These are phyloP conservation scores for Aspergillus avenaceus DNA, from an alignment of 495 filamentous ascomycete genomes.

Conservation along the genomic window DNA sequence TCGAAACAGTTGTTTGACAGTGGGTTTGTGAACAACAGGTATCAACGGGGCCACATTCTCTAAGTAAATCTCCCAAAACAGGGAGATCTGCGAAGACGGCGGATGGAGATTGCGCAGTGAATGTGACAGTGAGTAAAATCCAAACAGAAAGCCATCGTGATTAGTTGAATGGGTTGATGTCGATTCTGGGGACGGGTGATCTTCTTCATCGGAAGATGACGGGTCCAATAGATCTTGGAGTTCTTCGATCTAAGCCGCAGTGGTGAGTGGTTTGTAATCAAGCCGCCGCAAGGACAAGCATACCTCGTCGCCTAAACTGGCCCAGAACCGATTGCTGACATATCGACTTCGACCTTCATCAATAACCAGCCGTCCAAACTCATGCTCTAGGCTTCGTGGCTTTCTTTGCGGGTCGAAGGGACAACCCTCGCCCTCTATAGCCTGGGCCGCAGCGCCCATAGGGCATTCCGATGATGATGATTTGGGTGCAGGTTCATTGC, in stretches of 20 bases:
- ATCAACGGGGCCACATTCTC: slow-evolving; percentile 72
- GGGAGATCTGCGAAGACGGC: slow-evolving; percentile 55
- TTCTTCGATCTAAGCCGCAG: slow-evolving; percentile 56
- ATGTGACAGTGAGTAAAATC: slow-evolving; percentile 57
- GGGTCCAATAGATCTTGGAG: slow-evolving; percentile 66
- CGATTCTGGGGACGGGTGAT: slow-evolving; percentile 54
- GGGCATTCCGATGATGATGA: slow-evolving; percentile 1
- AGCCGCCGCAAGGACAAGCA: neutral
- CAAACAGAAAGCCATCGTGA: slow-evolving; percentile 68
- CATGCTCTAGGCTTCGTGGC: slow-evolving; percentile 47
- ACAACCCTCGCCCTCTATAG: slow-evolving; percentile 16
- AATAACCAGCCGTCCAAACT: slow-evolving; percentile 79
- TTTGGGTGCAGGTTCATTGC: slow-evolving; percentile 3
- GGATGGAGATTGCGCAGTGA: slow-evolving; percentile 49
- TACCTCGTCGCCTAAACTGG: slow-evolving; percentile 83
- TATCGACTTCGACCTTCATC: slow-evolving; percentile 80
- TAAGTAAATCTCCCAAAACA: slow-evolving; percentile 65
- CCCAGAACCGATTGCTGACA: slow-evolving; percentile 86
- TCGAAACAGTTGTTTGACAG: slow-evolving; percentile 45
- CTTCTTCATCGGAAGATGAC: slow-evolving; percentile 62
- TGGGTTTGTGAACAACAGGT: slow-evolving; percentile 63
- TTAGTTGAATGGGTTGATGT: slow-evolving; percentile 40
- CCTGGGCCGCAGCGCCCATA: slow-evolving; percentile 6
- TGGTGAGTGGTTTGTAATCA: slow-evolving; percentile 3
- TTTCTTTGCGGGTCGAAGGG: slow-evolving; percentile 29